Percentiles rank a stretch among this genome's conserved stretches.
These are phyloP conservation scores for Cicer cuneatum DNA, from an alignment of 306 rosid genomes.

Conservation along the genomic window DNA sequence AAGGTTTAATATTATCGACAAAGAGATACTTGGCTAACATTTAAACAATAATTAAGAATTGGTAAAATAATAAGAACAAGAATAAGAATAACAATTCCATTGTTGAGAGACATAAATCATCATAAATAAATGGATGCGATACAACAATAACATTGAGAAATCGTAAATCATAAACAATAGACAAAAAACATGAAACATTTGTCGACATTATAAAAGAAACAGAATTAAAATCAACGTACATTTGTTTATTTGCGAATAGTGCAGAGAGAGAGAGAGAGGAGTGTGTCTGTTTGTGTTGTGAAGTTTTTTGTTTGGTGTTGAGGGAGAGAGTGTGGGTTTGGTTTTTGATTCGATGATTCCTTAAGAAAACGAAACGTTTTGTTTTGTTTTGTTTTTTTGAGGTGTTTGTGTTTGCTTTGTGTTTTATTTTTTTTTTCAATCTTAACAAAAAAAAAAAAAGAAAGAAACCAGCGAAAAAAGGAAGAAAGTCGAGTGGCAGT, in stretches of 20 bases:
- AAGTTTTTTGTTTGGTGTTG: not conserved
- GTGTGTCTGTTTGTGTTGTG: not conserved
- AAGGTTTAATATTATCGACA: not conserved
- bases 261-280: not conserved
- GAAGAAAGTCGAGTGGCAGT: not conserved
- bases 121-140: not conserved
- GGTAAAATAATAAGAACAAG: not conserved
- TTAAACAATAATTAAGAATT: not conserved
- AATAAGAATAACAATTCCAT: slow-evolving; percentile 19
- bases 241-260: not conserved
- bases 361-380: not conserved
- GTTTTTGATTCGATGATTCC: not conserved
- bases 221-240: slow-evolving; percentile 13
- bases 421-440: not conserved
- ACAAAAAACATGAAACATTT: not conserved
- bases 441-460: too few species aligned
- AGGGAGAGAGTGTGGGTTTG: not conserved
- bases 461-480: not conserved
- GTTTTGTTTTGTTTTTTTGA: not conserved
- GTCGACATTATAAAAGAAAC: not conserved
- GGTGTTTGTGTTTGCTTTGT: not conserved
- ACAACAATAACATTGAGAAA: not conserved
- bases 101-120: not conserved
- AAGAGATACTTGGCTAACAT: slow-evolving; percentile 1
- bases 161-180: not conserved